Evolutionary conservation across 108 stramenopile species (phyloP).

Genomic region (Skeletonema grethae): DNA sequence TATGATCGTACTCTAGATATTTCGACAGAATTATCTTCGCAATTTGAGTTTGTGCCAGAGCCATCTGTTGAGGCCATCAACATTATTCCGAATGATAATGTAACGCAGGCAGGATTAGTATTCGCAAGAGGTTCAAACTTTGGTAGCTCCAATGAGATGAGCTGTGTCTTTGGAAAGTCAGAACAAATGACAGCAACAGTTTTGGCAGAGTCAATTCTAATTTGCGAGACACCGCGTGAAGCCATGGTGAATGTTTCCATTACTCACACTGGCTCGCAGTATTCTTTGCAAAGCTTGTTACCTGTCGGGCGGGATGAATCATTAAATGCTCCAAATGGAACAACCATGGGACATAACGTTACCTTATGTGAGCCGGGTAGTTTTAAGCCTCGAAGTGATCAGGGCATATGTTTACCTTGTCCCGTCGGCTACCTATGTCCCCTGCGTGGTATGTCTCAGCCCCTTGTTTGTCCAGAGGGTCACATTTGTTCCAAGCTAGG

Average conservation of each 20-base stretch:
- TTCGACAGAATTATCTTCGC: neutral
- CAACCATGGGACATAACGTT: constrained; percentile 55
- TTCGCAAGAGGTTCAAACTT: constrained; percentile 39
- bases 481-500: constrained; percentile 69
- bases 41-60: constrained; percentile 30
- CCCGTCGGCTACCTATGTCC: constrained; percentile 82
- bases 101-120: constrained; percentile 12
- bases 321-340: constrained; percentile 57
- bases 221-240: constrained; percentile 47
- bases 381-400: constrained; percentile 71
- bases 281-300: constrained; percentile 27
- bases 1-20: constrained; percentile 6
- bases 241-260: constrained; percentile 22
- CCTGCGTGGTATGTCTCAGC: constrained; percentile 56
- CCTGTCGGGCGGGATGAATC: neutral
- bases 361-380: constrained; percentile 76
- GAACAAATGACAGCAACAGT: neutral
- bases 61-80: constrained; percentile 15
- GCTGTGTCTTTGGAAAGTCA: constrained; percentile 1
- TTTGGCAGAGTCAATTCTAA: constrained; percentile 42
- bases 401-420: constrained; percentile 57
- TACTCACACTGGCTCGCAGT: constrained; percentile 23
- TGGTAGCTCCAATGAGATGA: neutral
- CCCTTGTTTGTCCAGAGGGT: constrained; percentile 69
- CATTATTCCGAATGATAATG: constrained; percentile 22